Percentiles rank a stretch among this genome's conserved stretches.
These are phyloP conservation scores for Camelina hispida DNA, from an alignment of 345 rosid species.

Conservation along the genomic window DNA sequence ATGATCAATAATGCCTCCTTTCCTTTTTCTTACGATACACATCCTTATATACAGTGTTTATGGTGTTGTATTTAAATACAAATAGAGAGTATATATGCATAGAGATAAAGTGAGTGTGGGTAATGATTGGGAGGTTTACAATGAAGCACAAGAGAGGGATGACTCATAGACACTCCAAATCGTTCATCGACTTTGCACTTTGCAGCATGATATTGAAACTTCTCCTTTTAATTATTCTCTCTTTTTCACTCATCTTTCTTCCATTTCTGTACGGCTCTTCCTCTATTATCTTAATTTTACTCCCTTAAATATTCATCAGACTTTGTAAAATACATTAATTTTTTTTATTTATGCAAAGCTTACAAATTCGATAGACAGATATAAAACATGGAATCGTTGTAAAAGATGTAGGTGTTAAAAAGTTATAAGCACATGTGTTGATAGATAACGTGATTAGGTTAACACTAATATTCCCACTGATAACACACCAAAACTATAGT, in stretches of 20 bases:
- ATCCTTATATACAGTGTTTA: constrained; percentile 31
- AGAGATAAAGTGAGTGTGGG: constrained; percentile 33
- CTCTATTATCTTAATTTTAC: constrained; percentile 25
- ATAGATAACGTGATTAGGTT: constrained; percentile 39
- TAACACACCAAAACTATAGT: constrained; percentile 36
- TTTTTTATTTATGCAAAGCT: not conserved
- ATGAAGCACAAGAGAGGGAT: constrained; percentile 39
- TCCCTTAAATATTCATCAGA: not conserved
- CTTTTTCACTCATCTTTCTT: constrained; percentile 29
- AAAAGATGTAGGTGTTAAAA: constrained; percentile 2
- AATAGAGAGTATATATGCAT: not conserved
- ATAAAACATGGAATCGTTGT: constrained; percentile 17
- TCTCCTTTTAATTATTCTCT: constrained; percentile 20
- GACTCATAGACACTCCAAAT: constrained; percentile 41
- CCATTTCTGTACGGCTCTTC: constrained; percentile 44
- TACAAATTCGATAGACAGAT: not conserved
- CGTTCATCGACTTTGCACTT: constrained; percentile 25
- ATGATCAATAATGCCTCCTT: constrained; percentile 35
- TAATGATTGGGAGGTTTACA: constrained; percentile 43
- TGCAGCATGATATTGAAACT: constrained; percentile 30
- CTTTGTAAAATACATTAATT: not conserved
- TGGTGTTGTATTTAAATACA: not conserved
- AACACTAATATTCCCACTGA: constrained; percentile 43
- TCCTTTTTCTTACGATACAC: constrained; percentile 36
- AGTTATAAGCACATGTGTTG: constrained; percentile 28